Base-by-base conservation (phyloP, 371 early-diverging fungal genomes). In the Rhizomucor miehei region DNA sequence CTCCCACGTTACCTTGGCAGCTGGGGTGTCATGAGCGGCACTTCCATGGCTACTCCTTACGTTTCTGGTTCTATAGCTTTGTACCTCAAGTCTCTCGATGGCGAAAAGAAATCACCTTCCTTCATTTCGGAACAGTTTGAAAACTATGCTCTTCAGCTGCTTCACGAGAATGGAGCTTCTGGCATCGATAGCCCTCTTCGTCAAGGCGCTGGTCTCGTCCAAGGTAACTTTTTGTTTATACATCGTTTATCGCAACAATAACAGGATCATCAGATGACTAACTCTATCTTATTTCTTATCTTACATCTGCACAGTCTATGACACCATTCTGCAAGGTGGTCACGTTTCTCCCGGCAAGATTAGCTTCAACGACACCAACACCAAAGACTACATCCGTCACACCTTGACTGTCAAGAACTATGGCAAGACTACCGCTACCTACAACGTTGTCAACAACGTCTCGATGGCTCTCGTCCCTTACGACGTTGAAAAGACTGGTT, bases 151-250 rank as follows among this genome's bases (percentile, higher is more conserved):
- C 40, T 48, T 54, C 38, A 52, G n/a, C 64, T 66, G 23, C 64
- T 72, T 35, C 34, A 51, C 37, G 44, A 39, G 3, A 66, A 76
- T 54, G 57, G 43, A 46, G 48, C 39, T 1, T 17, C 20, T 4
- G 51, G 40, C 17, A 59, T 63, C 48, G 52, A 71, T 19, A 59
- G 74, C 45, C 64, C 69, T 48, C 63, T 63, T 43, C 52, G 62
- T 17, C 85, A 88, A 62, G 92, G 92, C 19, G 76, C 87, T 47
- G 92, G 92, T 47, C 65, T 91, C 16, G 62, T 91, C 51, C 77
- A 89, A 63, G 56, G 61, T 60, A 55, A n/a, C n/a, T n/a, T n/a
- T n/a, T n/a, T n/a, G n/a, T n/a, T n/a, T n/a, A n/a, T n/a, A n/a
- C n/a, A n/a, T n/a, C n/a, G n/a, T n/a, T n/a, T n/a, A n/a, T n/a